Percentiles rank a stretch among this genome's conserved stretches.
These are phyloP conservation scores for Fusarium sp. DNA, from an alignment of 2,329 filamentous ascomycete species.

Conservation along the genomic window DNA sequence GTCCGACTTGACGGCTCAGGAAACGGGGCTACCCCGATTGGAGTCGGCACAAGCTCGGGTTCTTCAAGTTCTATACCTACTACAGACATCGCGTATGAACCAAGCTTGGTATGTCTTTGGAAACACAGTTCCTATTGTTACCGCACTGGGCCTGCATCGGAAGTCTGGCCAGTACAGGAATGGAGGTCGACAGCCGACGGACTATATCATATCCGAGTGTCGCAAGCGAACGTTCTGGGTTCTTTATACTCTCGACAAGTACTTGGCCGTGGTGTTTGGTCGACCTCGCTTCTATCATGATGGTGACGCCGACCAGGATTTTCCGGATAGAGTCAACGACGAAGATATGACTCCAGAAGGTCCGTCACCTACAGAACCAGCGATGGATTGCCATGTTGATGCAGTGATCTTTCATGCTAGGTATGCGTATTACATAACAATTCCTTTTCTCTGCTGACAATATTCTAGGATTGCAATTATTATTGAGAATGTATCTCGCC, in stretches of 20 bases:
- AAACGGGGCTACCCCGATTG: slow-evolving; percentile 64
- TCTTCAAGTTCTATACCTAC: slow-evolving; percentile 67
- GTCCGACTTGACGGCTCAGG: slow-evolving; percentile 54
- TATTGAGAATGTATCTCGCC: slow-evolving; percentile 53
- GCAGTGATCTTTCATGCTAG: slow-evolving; percentile 58
- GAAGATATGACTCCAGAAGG: slow-evolving; percentile 63
- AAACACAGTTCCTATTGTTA: slow-evolving; percentile 63
- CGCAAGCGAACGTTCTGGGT: slow-evolving; percentile 70
- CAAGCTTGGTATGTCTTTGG: slow-evolving; percentile 71
- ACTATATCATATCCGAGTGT: slow-evolving; percentile 62
- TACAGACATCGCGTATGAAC: slow-evolving; percentile 69
- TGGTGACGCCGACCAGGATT: slow-evolving; percentile 70
- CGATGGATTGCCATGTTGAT: slow-evolving; percentile 61
- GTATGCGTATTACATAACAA: slow-evolving; percentile 7
- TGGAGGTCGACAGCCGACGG: slow-evolving; percentile 29
- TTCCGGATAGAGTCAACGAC: slow-evolving; percentile 67
- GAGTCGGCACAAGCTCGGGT: slow-evolving; percentile 68
- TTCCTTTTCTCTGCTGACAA: rapidly evolving
- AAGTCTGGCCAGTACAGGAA: slow-evolving; percentile 37
- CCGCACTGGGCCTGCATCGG: slow-evolving; percentile 54
- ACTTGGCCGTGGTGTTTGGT: slow-evolving; percentile 71
- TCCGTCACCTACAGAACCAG: slow-evolving; percentile 43
- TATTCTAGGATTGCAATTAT: slow-evolving; percentile 50
- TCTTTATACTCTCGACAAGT: slow-evolving; percentile 71
- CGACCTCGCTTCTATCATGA: slow-evolving; percentile 70